Conservation (phyloP, 495 filamentous ascomycete species). For the Trichoderma orchidacearum region DNA sequence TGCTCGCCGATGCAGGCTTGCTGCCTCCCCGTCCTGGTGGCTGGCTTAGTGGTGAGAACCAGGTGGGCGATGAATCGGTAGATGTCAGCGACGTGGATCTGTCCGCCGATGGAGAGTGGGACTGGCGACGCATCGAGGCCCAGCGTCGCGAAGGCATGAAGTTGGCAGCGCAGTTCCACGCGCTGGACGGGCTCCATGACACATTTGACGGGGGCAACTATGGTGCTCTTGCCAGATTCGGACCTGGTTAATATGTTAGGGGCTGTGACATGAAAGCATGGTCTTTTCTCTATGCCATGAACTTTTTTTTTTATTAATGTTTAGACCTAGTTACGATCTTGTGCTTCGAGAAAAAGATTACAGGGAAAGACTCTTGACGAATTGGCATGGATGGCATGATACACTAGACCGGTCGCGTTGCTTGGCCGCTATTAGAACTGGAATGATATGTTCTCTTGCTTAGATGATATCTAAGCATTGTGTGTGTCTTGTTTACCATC, state of each 20-base stretch:
- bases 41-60: conserved; percentile 27
- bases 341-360: neutral
- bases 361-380: neutral
- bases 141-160: conserved; percentile 32
- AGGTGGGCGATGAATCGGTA: conserved; percentile 17
- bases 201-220: conserved; percentile 33
- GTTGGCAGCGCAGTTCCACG: conserved; percentile 33
- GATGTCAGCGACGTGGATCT: conserved; percentile 12
- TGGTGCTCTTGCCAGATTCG: conserved; percentile 31
- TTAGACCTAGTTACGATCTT: neutral
- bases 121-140: conserved; percentile 32
- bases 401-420: neutral
- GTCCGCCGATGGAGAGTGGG: conserved; percentile 23
- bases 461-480: neutral
- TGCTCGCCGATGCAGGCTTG: conserved; percentile 54
- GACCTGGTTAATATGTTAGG: conserved; percentile 17
- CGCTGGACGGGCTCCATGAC: conserved; percentile 32
- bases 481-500: too few species aligned
- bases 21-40: conserved; percentile 44
- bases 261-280: neutral
- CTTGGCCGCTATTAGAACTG: neutral
- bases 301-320: neutral
- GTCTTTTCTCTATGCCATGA: neutral
- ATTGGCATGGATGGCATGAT: neutral
- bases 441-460: neutral